Evolutionary conservation across 257 asterid genomes (phyloP).

Genomic region (Solanum ossicruentum): DNA sequence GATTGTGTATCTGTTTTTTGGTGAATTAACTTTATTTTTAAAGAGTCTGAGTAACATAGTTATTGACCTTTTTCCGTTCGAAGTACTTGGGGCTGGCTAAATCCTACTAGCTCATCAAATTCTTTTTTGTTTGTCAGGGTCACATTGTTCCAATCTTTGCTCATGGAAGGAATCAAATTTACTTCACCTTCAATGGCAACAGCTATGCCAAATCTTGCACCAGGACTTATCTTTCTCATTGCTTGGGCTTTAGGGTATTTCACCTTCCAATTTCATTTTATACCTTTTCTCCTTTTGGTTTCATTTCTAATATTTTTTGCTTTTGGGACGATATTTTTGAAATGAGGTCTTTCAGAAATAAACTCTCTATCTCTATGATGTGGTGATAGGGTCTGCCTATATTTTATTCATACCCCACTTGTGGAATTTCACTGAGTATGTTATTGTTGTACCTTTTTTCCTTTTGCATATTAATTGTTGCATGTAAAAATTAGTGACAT

Average conservation of each 20-base stretch:
- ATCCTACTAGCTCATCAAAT: not conserved
- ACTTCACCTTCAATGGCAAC: constrained; percentile 90
- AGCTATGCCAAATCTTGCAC: constrained; percentile 96
- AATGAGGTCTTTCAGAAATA: no score
- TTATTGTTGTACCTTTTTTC: no score
- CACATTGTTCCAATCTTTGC: constrained; percentile 62
- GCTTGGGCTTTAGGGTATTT: constrained; percentile 67
- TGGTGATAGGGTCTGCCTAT: no score
- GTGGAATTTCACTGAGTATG: no score
- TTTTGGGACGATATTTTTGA: no score
- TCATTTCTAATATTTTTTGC: no score
- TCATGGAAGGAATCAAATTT: constrained; percentile 62
- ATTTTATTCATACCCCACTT: no score
- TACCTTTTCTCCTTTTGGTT: not conserved
- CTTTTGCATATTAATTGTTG: not conserved
- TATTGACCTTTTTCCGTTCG: not conserved
- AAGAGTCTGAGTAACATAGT: not conserved
- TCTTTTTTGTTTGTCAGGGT: constrained; percentile 26
- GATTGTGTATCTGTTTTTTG: not conserved
- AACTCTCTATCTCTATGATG: no score
- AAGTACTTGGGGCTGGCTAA: not conserved
- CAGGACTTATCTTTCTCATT: constrained; percentile 72
- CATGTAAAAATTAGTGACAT: not conserved
- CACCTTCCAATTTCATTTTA: not conserved
- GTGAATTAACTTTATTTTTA: not conserved